Conservation (phyloP, 2,329 filamentous ascomycete genomes). For the Xylariaceae sp. region DNA sequence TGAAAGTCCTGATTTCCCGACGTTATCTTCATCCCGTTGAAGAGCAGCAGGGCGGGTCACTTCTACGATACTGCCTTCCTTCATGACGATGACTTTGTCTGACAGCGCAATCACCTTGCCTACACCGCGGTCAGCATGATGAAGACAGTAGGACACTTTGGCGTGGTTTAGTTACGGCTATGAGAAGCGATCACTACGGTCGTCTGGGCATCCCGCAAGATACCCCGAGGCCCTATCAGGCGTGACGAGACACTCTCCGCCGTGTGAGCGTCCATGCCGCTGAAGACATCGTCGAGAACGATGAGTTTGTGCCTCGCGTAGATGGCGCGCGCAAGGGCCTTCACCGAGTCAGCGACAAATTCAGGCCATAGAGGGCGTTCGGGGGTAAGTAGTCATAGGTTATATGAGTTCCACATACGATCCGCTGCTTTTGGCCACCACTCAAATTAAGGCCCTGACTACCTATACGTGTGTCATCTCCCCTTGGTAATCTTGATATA, state of each 20-base stretch:
- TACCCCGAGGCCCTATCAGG: conserved; percentile 5
- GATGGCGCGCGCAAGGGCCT: conserved; percentile 11
- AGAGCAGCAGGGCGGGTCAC: too few relatives aligned
- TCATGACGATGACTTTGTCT: too few relatives aligned
- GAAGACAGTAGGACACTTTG: too few relatives aligned
- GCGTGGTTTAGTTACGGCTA: background rate
- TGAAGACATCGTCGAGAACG: conserved; percentile 11
- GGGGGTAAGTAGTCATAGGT: too few relatives aligned
- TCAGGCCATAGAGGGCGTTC: too few relatives aligned
- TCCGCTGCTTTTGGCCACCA: conserved; percentile 23
- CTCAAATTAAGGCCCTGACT: conserved; percentile 18
- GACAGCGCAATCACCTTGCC: too few relatives aligned
- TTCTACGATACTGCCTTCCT: too few relatives aligned
- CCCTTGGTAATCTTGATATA: conserved; percentile 24
- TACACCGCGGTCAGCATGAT: too few relatives aligned
- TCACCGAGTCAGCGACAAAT: too few relatives aligned
- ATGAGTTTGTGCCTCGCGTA: conserved; percentile 5
- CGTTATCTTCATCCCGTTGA: too few relatives aligned
- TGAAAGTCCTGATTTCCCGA: too few relatives aligned
- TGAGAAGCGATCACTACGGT: conserved; percentile 12
- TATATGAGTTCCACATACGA: conserved; percentile 3
- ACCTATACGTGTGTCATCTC: conserved; percentile 19
- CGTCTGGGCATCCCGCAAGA: conserved; percentile 3
- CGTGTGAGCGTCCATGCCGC: conserved; percentile 8
- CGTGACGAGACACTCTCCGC: conserved; percentile 1